These are phyloP conservation scores for Pseudogymnoascus sp. DNA, from an alignment of 2,329 filamentous ascomycete species.

Conservation along the genomic window DNA sequence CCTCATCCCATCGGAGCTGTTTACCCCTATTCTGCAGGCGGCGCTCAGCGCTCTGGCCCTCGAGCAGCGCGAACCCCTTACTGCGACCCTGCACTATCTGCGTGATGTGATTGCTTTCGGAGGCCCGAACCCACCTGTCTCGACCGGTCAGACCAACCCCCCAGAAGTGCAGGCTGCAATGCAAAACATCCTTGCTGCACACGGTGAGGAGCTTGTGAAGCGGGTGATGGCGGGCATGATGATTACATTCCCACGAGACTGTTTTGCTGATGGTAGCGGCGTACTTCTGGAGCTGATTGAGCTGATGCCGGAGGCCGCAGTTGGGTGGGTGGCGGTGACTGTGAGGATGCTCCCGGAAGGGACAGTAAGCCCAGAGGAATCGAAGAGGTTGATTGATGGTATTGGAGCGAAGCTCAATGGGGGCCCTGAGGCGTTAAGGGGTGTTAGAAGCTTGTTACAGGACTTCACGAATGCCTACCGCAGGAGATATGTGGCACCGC, in stretches of 20 bases:
- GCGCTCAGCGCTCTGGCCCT: constrained; percentile 78
- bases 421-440: constrained; percentile 53
- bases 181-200: constrained; percentile 57
- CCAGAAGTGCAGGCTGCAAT: constrained; percentile 67
- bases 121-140: constrained; percentile 61
- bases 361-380: constrained; percentile 71
- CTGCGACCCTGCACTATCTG: constrained; percentile 85
- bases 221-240: constrained; percentile 96
- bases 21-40: constrained; percentile 77
- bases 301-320: constrained; percentile 70
- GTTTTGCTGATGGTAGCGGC: constrained; percentile 87
- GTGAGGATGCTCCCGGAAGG: constrained; percentile 76
- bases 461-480: constrained; percentile 96
- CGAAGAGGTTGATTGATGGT: constrained; percentile 68
- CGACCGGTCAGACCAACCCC: constrained; percentile 47
- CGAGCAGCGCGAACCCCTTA: constrained; percentile 84
- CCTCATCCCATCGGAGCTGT: constrained; percentile 69
- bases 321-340: constrained; percentile 74
- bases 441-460: constrained; percentile 77
- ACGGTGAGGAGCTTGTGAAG: constrained; percentile 75
- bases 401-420: constrained; percentile 72
- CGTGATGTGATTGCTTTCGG: constrained; percentile 87
- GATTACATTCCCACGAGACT: constrained; percentile 95
- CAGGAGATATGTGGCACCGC: constrained; percentile 85
- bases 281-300: constrained; percentile 88